phyloP scores from a whole-genome alignment of 129 eudicot genomes.

The Lactuca sativa region DNA sequence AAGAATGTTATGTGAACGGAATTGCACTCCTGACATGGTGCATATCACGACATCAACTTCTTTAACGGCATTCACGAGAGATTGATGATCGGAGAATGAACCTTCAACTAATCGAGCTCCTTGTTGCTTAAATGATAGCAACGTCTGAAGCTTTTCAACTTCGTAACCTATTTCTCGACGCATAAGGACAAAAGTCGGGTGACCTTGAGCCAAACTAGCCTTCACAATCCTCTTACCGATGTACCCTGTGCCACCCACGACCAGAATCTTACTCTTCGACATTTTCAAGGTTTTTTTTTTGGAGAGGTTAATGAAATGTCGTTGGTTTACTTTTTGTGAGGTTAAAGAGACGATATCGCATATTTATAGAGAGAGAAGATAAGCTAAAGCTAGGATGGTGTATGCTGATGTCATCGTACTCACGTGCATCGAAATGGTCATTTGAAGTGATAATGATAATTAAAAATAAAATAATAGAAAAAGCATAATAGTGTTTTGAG shows the following conservation, averaged over 20 bases:
- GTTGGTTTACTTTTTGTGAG: not conserved
- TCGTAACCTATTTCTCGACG: slow-evolving; percentile 43
- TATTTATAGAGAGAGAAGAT: not conserved
- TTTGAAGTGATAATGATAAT: no score
- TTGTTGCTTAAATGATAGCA: slow-evolving; percentile 44
- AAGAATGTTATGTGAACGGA: slow-evolving; percentile 50
- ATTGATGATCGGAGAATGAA: slow-evolving; percentile 55
- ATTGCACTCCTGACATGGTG: slow-evolving; percentile 56
- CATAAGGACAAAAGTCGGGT: slow-evolving; percentile 40
- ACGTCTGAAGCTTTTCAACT: slow-evolving; percentile 47
- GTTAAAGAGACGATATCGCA: not conserved
- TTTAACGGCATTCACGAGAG: slow-evolving; percentile 64
- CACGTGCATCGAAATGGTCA: no score
- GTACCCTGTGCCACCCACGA: slow-evolving; percentile 59
- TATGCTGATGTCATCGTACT: not conserved
- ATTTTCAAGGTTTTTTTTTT: not conserved
- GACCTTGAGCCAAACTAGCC: slow-evolving; percentile 49
- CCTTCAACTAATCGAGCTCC: slow-evolving; percentile 58
- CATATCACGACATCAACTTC: slow-evolving; percentile 73
- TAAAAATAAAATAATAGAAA: no score
- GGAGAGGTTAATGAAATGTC: not conserved
- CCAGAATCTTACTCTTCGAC: slow-evolving; percentile 48
- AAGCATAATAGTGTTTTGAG: no score
- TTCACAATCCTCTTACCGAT: slow-evolving; percentile 50
- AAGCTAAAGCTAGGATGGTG: not conserved